phyloP scores from a whole-genome alignment of 345 rosid species.

The Hibiscus mutabilis region DNA sequence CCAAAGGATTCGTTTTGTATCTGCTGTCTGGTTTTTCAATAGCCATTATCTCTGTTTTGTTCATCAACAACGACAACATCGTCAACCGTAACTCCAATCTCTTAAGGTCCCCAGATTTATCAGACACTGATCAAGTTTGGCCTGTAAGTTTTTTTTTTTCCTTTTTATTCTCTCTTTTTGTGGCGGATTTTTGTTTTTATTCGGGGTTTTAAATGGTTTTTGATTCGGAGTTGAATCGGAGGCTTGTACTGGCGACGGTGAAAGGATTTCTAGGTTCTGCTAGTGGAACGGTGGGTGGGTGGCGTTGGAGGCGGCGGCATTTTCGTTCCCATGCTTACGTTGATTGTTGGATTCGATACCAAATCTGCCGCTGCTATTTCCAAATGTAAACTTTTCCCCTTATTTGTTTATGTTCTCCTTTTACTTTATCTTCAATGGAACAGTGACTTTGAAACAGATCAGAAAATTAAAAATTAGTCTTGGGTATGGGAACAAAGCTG shows the following conservation, averaged over 20 bases:
- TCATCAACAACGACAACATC: constrained; percentile 18
- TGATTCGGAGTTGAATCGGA: constrained; percentile 14
- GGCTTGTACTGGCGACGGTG: constrained; percentile 31
- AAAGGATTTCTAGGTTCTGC: constrained; percentile 49
- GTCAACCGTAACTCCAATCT: background rate
- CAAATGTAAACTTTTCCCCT: constrained; percentile 28
- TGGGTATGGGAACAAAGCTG: too few species aligned
- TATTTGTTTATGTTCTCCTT: background rate
- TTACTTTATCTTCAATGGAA: background rate
- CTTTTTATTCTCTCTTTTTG: background rate
- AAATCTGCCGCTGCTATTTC: constrained; percentile 46
- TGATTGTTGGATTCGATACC: constrained; percentile 41
- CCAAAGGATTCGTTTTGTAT: constrained; percentile 48
- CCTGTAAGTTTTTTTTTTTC: constrained; percentile 42
- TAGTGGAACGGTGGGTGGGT: constrained; percentile 44
- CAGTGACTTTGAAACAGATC: background rate
- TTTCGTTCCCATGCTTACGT: constrained; percentile 45
- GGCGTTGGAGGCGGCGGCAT: constrained; percentile 56
- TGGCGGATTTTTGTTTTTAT: background rate
- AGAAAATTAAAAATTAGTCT: too few species aligned
- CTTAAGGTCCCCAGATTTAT: background rate
- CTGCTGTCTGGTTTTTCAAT: constrained; percentile 57
- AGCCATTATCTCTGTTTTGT: constrained; percentile 41
- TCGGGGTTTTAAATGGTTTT: background rate
- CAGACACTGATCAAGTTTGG: constrained; percentile 46